Conservation (phyloP, 345 rosid genomes). For the Salix koriyanagi region DNA sequence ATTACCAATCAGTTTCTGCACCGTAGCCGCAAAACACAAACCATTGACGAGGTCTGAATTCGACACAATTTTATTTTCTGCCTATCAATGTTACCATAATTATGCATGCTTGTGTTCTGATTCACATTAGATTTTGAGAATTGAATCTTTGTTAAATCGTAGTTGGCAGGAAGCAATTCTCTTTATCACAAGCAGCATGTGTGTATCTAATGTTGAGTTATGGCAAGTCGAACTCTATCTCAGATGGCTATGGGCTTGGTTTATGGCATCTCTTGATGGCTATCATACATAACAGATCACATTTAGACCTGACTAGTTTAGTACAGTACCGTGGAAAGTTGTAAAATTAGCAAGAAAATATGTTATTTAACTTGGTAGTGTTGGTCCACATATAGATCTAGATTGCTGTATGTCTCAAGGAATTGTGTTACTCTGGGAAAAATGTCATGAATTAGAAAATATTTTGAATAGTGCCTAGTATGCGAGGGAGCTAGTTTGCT, state of each 20-base stretch:
- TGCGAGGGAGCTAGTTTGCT: not conserved
- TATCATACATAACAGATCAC: not conserved
- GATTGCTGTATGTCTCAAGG: not conserved
- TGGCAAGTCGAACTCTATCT: not conserved
- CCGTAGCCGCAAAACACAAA: slow-evolving; percentile 77
- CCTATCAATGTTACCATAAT: not conserved
- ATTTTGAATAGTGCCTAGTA: not conserved
- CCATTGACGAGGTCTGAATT: slow-evolving; percentile 81
- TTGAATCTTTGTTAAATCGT: not conserved
- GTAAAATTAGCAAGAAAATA: not conserved
- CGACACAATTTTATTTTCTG: slow-evolving; percentile 12
- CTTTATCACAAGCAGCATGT: not conserved
- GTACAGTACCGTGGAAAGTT: not conserved
- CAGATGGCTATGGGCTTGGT: not conserved
- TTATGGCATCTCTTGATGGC: not conserved
- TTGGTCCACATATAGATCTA: not conserved
- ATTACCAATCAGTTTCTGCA: slow-evolving; percentile 76
- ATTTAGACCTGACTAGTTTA: not conserved
- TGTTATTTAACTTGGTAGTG: not conserved
- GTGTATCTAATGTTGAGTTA: slow-evolving; percentile 3
- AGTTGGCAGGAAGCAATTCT: not conserved
- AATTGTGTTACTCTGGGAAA: not conserved
- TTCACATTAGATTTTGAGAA: slow-evolving; percentile 8
- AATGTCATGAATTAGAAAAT: not conserved
- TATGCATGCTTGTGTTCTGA: not conserved